phyloP scores from a whole-genome alignment of 2,329 filamentous ascomycete species.

The Sclerotinia spermophila region DNA sequence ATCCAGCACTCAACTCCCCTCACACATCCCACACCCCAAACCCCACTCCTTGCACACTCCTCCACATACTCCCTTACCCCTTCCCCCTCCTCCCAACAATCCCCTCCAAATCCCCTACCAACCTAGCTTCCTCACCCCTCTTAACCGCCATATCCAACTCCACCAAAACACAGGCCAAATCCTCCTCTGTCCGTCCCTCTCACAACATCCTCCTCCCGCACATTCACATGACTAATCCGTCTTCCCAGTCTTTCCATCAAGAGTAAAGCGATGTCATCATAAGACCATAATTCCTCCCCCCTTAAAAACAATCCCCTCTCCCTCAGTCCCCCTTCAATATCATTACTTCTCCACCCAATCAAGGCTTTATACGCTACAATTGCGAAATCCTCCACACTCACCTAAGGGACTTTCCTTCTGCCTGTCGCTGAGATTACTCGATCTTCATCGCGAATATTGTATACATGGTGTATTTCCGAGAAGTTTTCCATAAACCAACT shows the following conservation, averaged over 20 bases:
- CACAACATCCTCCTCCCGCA: background rate
- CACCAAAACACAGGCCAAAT: background rate
- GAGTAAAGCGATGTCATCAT: background rate
- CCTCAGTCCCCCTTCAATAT: background rate
- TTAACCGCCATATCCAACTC: background rate
- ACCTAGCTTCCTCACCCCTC: background rate
- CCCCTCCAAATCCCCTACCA: background rate
- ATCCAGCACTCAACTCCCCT: no score
- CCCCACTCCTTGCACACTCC: background rate
- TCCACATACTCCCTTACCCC: background rate
- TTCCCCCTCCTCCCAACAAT: background rate
- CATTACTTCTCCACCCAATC: background rate
- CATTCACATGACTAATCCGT: background rate
- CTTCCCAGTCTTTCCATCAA: background rate
- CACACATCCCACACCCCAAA: background rate
- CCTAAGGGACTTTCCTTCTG: background rate
- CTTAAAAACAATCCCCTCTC: background rate
- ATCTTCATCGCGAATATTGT: conserved; percentile 40
- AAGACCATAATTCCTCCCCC: conserved; percentile 33
- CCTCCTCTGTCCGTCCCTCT: background rate
- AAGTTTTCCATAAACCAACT: conserved; percentile 52
- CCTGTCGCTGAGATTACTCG: conserved; percentile 44
- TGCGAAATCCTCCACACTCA: background rate
- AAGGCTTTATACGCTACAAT: conserved; percentile 2
- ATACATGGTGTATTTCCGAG: conserved; percentile 35